Evolutionary conservation across 192 early-diverging fungal species (phyloP).

Genomic region (Coemansia sp.): DNA sequence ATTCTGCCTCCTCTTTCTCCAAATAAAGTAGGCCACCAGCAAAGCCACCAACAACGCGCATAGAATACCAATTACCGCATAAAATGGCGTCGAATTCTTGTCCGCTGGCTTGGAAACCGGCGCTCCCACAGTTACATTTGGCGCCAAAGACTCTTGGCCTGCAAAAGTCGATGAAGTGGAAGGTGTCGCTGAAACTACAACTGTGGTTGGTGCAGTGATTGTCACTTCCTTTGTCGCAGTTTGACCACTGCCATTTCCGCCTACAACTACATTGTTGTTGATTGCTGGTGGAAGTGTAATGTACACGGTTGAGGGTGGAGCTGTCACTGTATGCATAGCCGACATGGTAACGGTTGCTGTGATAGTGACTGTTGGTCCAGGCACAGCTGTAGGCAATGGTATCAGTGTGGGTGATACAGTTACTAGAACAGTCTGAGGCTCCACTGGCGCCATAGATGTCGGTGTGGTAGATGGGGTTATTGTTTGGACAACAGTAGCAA

Average conservation of each 20-base stretch:
- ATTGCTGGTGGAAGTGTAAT: neutral
- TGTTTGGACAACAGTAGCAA: neutral
- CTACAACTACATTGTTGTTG: neutral
- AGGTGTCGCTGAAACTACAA: neutral
- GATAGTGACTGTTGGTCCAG: neutral
- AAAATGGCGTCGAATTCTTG: neutral
- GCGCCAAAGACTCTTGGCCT: neutral
- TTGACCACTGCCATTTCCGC: neutral
- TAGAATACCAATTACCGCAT: neutral
- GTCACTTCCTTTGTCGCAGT: neutral
- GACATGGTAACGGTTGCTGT: constrained; percentile 2
- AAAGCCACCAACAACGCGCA: neutral
- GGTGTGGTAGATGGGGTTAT: constrained; percentile 1
- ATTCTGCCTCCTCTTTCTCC: neutral
- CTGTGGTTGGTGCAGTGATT: neutral
- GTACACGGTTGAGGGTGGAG: neutral
- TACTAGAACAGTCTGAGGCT: too few species aligned
- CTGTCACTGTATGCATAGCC: neutral
- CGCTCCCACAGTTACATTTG: neutral
- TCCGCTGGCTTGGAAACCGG: neutral
- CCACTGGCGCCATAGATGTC: neutral
- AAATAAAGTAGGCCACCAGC: neutral
- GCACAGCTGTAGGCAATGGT: neutral
- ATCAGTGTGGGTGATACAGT: neutral
- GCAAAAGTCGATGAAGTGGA: too few species aligned